Conservation (phyloP, 306 rosid genomes). For the Cicer cuneatum region DNA sequence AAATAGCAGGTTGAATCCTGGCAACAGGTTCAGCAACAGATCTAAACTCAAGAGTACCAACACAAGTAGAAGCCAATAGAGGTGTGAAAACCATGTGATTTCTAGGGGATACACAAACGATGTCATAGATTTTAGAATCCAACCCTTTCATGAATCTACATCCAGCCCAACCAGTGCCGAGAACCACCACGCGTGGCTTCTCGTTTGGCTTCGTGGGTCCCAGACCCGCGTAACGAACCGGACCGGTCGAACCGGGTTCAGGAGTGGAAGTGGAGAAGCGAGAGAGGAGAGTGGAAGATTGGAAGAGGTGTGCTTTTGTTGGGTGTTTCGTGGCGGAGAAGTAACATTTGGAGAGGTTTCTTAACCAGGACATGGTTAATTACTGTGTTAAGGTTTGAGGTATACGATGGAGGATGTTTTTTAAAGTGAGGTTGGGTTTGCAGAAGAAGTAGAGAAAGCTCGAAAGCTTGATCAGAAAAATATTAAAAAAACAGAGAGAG, state of each 20-base stretch:
- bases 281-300: conserved; percentile 44
- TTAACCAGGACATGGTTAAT: conserved; percentile 62
- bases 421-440: background rate
- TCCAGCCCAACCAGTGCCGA: conserved; percentile 97
- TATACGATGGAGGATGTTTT: background rate
- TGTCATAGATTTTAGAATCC: conserved; percentile 71
- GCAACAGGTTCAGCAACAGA: conserved; percentile 90
- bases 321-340: conserved; percentile 40
- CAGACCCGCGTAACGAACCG: conserved; percentile 50
- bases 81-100: conserved; percentile 99
- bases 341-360: conserved; percentile 56
- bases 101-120: conserved; percentile 95
- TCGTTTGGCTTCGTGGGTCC: conserved; percentile 64
- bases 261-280: conserved; percentile 51
- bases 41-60: conserved; percentile 92
- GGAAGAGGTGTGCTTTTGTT: conserved; percentile 20
- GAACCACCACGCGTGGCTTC: conserved; percentile 91
- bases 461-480: no score
- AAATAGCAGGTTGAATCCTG: conserved; percentile 90
- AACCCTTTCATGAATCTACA: conserved; percentile 83
- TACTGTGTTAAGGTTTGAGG: background rate
- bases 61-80: conserved; percentile 93
- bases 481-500: no score
- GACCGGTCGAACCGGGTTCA: background rate
- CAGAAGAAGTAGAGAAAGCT: background rate